A percentile compares a stretch with the other conserved stretches of the same genome.
Evolutionary conservation across 2,329 filamentous ascomycete species (phyloP).

Genomic region (Aspergillus tubingensis): DNA sequence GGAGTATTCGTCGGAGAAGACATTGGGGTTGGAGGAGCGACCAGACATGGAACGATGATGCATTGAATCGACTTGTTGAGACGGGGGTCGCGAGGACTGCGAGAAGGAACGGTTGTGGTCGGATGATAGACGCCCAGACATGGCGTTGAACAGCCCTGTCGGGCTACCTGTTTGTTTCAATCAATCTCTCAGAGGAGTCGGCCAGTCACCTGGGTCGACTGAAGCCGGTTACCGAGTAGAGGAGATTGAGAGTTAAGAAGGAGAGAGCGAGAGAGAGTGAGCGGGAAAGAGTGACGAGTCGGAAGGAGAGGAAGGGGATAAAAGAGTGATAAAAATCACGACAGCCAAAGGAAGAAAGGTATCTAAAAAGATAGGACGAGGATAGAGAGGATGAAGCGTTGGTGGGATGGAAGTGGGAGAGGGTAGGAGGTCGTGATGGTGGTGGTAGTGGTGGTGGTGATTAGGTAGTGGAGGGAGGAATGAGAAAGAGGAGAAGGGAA

Average conservation of each 20-base stretch:
- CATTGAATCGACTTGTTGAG: constrained; percentile 31
- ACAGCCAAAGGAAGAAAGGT: constrained; percentile 1
- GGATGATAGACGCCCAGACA: constrained; percentile 43
- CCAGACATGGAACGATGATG: constrained; percentile 31
- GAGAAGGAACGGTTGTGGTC: constrained; percentile 39
- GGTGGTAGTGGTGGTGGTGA: constrained; percentile 9
- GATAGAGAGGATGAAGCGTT: not conserved
- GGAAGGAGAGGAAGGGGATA: constrained; percentile 13
- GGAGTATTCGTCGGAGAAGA: constrained; percentile 53
- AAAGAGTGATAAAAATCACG: constrained; percentile 1
- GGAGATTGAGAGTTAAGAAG: constrained; percentile 10
- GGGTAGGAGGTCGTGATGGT: not conserved
- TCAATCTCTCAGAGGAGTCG: constrained; percentile 31
- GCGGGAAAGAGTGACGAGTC: constrained; percentile 10
- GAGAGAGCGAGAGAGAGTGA: constrained; percentile 13
- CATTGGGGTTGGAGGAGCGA: constrained; percentile 44
- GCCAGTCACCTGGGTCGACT: constrained; percentile 25
- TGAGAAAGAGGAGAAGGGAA: constrained; percentile 11
- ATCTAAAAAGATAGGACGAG: constrained; percentile 1
- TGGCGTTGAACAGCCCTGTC: constrained; percentile 42
- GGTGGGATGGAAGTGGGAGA: not conserved
- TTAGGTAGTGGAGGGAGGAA: constrained; percentile 12
- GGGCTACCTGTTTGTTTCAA: constrained; percentile 34
- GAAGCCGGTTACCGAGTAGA: constrained; percentile 8
- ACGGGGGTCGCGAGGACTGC: constrained; percentile 30